phyloP scores from a whole-genome alignment of 768 basidiomycete genomes.

The Gyrodon lividus region DNA sequence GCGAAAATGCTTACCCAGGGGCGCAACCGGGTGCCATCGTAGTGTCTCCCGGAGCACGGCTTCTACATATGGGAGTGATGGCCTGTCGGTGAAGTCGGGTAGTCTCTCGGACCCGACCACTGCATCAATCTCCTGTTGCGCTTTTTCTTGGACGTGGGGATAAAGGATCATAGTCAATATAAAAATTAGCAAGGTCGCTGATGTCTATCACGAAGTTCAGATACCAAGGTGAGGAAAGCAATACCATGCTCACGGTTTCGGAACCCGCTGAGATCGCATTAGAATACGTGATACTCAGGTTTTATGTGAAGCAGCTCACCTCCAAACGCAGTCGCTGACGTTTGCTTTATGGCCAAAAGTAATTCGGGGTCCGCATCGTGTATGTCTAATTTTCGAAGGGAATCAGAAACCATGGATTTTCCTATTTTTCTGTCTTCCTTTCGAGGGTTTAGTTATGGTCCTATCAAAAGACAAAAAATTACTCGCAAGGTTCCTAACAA shows the following conservation, averaged over 20 bases:
- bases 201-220: background rate
- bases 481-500: background rate
- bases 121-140: slow-evolving; percentile 28
- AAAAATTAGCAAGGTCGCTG: slow-evolving; percentile 11
- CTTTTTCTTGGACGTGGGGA: slow-evolving; percentile 17
- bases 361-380: background rate
- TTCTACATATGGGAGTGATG: slow-evolving; percentile 25
- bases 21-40: slow-evolving; percentile 24
- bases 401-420: background rate
- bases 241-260: background rate
- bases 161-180: slow-evolving; percentile 8
- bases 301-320: background rate
- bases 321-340: slow-evolving; percentile 2
- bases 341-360: background rate
- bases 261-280: background rate
- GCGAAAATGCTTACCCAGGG: slow-evolving; percentile 16
- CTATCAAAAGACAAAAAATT: background rate
- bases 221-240: background rate
- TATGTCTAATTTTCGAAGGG: background rate
- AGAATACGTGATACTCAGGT: background rate
- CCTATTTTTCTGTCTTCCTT: background rate
- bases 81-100: slow-evolving; percentile 20
- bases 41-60: slow-evolving; percentile 22
- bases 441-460: background rate
- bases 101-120: slow-evolving; percentile 16